Conservation (phyloP, 1,284 basidiomycete species). For the Apiotrichum gamsii region DNA sequence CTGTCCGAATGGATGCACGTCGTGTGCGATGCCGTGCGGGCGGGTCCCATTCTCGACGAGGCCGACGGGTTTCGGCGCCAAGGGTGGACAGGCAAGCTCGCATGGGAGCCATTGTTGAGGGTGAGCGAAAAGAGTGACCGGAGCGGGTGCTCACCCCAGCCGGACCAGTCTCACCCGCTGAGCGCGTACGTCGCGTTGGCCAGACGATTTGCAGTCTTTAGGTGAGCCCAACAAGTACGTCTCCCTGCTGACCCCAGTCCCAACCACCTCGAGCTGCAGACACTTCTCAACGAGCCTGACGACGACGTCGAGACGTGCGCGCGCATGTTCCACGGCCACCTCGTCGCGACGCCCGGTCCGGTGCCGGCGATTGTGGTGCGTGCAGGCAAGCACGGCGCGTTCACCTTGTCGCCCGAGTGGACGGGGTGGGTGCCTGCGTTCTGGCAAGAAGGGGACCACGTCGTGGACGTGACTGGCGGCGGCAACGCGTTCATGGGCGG, state of each 20-base stretch:
- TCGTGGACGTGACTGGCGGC: conserved; percentile 77
- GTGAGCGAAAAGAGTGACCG: conserved; percentile 4
- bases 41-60: conserved; percentile 61
- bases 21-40: conserved; percentile 73
- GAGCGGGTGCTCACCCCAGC: too few species aligned
- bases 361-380: conserved; percentile 60
- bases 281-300: conserved; percentile 45
- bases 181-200: conserved; percentile 16
- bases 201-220: conserved; percentile 29
- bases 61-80: conserved; percentile 48
- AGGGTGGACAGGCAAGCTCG: conserved; percentile 60
- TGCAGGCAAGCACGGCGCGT: conserved; percentile 69
- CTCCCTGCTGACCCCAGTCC: conserved; percentile 31
- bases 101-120: conserved; percentile 70
- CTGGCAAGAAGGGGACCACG: conserved; percentile 53
- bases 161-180: not conserved
- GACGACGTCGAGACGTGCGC: conserved; percentile 11
- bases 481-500: conserved; percentile 85
- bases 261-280: conserved; percentile 50
- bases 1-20: conserved; percentile 64
- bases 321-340: conserved; percentile 4
- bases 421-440: conserved; percentile 68
- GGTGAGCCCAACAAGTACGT: conserved; percentile 7
- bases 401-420: conserved; percentile 48
- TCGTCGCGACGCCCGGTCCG: conserved; percentile 43